Evolutionary conservation across 1,284 basidiomycete genomes (phyloP).

Genomic region (Sutorius eximius): DNA sequence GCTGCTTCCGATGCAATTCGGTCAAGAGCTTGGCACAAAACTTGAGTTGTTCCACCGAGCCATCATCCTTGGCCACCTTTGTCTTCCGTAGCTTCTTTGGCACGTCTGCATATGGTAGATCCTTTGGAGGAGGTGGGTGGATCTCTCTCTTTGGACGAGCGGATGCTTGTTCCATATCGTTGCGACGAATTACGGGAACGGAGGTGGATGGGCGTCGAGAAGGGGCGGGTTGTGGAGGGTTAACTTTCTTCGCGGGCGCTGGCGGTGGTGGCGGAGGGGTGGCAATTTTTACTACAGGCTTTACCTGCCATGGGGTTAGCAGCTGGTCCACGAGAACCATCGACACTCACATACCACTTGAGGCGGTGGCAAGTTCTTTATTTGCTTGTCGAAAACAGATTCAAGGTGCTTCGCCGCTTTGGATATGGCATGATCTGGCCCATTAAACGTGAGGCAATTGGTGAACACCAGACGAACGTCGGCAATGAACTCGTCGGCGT

Average conservation of each 20-base stretch:
- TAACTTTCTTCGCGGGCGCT: slow-evolving; percentile 47
- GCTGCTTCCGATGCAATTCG: slow-evolving; percentile 81
- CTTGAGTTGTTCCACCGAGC: slow-evolving; percentile 83
- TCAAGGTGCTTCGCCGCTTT: slow-evolving; percentile 81
- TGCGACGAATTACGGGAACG: slow-evolving; percentile 77
- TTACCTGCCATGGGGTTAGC: slow-evolving; percentile 39
- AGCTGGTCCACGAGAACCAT: slow-evolving; percentile 14
- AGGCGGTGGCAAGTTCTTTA: slow-evolving; percentile 79
- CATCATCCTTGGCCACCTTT: slow-evolving; percentile 64
- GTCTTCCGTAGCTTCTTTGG: slow-evolving; percentile 68
- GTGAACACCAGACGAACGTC: slow-evolving; percentile 87
- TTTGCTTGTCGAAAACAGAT: slow-evolving; percentile 84
- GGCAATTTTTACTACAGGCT: slow-evolving; percentile 57
- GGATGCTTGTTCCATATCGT: slow-evolving; percentile 53
- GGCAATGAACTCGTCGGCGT: slow-evolving; percentile 73
- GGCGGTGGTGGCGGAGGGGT: slow-evolving; percentile 40
- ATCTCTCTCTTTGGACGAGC: slow-evolving; percentile 96
- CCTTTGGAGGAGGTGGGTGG: slow-evolving; percentile 91
- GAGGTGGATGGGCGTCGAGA: slow-evolving; percentile 71
- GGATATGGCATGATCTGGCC: slow-evolving; percentile 81
- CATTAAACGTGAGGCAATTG: slow-evolving; percentile 93
- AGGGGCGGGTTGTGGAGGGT: slow-evolving; percentile 24
- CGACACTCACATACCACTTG: slow-evolving; percentile 60
- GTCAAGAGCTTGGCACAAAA: slow-evolving; percentile 77
- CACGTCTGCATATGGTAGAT: slow-evolving; percentile 79